Evolutionary conservation across 1,284 basidiomycete genomes (phyloP), one percentile per base, ranked within the genome.

Genomic region (Sparassis latifolia): DNA sequence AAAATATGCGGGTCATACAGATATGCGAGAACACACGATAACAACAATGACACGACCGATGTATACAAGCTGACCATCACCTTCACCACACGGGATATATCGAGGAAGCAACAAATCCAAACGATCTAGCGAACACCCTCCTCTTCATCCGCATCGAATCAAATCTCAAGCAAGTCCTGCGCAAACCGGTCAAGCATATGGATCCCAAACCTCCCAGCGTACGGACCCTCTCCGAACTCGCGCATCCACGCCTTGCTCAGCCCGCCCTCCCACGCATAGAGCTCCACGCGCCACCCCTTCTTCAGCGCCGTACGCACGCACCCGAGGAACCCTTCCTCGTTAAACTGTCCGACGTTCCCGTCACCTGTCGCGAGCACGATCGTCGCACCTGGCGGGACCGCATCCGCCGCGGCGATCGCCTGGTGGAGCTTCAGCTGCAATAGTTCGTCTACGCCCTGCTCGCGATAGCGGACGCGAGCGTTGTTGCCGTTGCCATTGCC

Each of bases 281-380:
- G 64, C 69, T 95, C 92, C 10, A 95, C 90, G 53, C 74, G 77
- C 92, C 92, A 95, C 2, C 92, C 92, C 48, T 84, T 79, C 66
- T 82, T 84, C 60, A 94, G 68, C 7, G 92, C 92, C 9, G 84
- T 82, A 49, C 87, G 73, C 10, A 92, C 89, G 47, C 86, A 86
- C 0, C 91, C 89, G 31, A 91, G 66, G 68, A 94, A 95, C 3
- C 91, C 91, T 59, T 92, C 86, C 54, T 89, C 86, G 65, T 84
- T 92, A 64, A 92, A 94, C 64, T 94, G 86, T 2, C 89, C 88
- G 9, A 86, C 84, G 61, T 90, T 89, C 27, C 90, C 91, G 64
- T 95, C 92, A 3, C 92, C 92, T 0, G 92, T 94, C 1, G 89
- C 92, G 35, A 95, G 78, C 38, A 94, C 84, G 58, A 94, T 88